Conservation (phyloP, 768 basidiomycete genomes). For the Pleurotus platypus region DNA sequence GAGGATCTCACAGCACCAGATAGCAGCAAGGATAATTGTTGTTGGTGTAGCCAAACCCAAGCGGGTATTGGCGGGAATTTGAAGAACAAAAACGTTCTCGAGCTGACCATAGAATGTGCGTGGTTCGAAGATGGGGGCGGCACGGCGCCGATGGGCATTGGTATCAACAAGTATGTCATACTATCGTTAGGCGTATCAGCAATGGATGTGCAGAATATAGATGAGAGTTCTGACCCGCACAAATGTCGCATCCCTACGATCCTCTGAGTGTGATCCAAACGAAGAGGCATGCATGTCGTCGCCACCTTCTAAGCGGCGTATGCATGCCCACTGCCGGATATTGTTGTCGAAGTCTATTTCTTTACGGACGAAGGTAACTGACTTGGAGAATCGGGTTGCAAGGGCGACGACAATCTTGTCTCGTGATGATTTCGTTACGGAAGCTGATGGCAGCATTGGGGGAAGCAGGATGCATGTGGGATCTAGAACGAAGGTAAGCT, state of each 20-base stretch:
- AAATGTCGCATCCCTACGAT: constrained; percentile 26
- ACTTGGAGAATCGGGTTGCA: constrained; percentile 3
- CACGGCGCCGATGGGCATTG: constrained; percentile 12
- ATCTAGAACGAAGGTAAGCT: too few species aligned
- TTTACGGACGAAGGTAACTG: not conserved
- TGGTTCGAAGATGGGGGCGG: constrained; percentile 9
- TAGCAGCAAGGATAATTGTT: constrained; percentile 21
- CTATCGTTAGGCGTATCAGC: constrained; percentile 15
- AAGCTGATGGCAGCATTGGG: constrained; percentile 11
- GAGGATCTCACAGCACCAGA: constrained; percentile 14
- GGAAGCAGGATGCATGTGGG: constrained; percentile 22
- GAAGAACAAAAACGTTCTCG: constrained; percentile 22
- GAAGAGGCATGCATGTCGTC: constrained; percentile 22
- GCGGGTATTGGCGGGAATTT: constrained; percentile 10
- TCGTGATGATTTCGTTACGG: not conserved
- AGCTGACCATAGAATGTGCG: constrained; percentile 30
- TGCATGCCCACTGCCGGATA: constrained; percentile 21
- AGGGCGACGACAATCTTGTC: constrained; percentile 18
- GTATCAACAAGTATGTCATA: constrained; percentile 28
- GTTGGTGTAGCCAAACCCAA: constrained; percentile 12
- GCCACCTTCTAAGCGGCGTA: constrained; percentile 22
- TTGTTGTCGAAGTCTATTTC: not conserved
- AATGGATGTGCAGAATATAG: not conserved
- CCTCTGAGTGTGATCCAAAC: constrained; percentile 12
- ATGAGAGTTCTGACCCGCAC: constrained; percentile 22